A percentile compares a stretch with the other conserved stretches of the same genome.
Conservation (phyloP, 805 yeast genomes). For the Groenewaldozyma tartarivorans region DNA sequence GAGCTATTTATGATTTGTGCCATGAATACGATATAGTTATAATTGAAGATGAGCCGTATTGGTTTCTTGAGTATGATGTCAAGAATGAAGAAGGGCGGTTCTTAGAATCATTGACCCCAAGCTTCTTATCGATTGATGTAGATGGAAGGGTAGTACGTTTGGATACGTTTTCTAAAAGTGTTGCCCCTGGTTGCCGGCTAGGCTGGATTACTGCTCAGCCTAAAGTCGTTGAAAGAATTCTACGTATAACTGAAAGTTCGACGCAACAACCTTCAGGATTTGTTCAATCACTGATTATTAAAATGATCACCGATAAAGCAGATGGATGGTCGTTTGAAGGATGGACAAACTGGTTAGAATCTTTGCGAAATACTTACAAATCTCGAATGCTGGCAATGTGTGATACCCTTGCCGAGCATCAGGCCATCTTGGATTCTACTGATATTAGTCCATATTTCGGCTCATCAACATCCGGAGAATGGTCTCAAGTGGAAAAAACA, state of each 20-base stretch:
- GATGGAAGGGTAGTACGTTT: conserved; percentile 86
- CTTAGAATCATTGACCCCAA: conserved; percentile 55
- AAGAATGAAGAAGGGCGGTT: conserved; percentile 34
- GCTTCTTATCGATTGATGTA: conserved; percentile 68
- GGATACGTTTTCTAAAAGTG: conserved; percentile 82
- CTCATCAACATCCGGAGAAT: background rate
- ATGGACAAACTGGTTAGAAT: conserved; percentile 79
- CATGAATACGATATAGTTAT: conserved; percentile 76
- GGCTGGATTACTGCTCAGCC: conserved; percentile 84
- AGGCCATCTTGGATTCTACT: conserved; percentile 5
- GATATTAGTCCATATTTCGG: conserved; percentile 6
- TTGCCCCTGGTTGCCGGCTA: conserved; percentile 86
- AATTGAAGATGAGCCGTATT: conserved; percentile 95
- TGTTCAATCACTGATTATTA: conserved; percentile 60
- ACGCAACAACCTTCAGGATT: conserved; percentile 81
- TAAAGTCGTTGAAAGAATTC: conserved; percentile 51
- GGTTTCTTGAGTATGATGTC: conserved; percentile 82
- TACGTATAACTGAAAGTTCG: conserved; percentile 68
- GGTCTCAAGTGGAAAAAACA: conserved; percentile 4
- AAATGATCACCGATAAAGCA: conserved; percentile 56
- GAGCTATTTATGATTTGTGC: conserved; percentile 64
- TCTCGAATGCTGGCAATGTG: conserved; percentile 77
- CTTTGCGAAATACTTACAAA: conserved; percentile 63
- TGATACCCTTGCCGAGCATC: conserved; percentile 52
- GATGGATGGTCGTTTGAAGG: conserved; percentile 93